Evolutionary conservation across 345 rosid genomes (phyloP), one percentile per base, ranked within the genome.

Genomic region (Clausena lansium): DNA sequence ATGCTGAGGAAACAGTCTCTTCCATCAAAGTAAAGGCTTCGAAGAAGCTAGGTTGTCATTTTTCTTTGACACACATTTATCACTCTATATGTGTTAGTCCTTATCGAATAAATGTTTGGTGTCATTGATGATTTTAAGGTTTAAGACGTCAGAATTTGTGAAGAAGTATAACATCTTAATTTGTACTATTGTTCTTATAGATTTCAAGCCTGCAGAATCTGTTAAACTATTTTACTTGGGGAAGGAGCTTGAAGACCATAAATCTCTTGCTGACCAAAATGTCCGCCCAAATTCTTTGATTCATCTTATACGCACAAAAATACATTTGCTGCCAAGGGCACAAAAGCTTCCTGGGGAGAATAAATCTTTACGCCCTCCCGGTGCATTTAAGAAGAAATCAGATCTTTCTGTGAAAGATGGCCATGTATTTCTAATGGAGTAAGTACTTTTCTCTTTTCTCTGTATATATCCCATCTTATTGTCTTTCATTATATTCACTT

Each of bases 361-460:
- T 81, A 96, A 90, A 85, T 87, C 98, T 66, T 81, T 94, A 82
- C 85, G 97, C 73, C 99, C 99, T 83, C 99, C 98, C 4, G 99
- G 98, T 61, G 99, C 99, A 63, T 96, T 96, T 88, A 96, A 96
- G 94, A 96, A 93, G 93, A 96, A 96, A 87, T 91, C 98, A 47
- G 99, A 96, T 81, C 95, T 96, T 54, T 96, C 95, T 78, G 89
- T 89, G 74, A 96, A 92, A 89, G 99, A 96, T 87, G 98, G 99
- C 75, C 99, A 94, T 69, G 89, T 94, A 72, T 86, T 96, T 85
- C 85, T 94, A 39, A 91, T 92, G 99, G 99, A 96, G 98, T 96
- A 89, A 92, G 99, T 83, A 36, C 28, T 60, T 38, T 68, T 78
- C 67, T 6, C 15, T 73, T 70, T 39, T 54, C 20, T 67, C 2